Percentiles rank a stretch among this genome's conserved stretches.
These are phyloP conservation scores for Chytridiales sp. DNA, from an alignment of 371 early-diverging fungal species.

Conservation along the genomic window DNA sequence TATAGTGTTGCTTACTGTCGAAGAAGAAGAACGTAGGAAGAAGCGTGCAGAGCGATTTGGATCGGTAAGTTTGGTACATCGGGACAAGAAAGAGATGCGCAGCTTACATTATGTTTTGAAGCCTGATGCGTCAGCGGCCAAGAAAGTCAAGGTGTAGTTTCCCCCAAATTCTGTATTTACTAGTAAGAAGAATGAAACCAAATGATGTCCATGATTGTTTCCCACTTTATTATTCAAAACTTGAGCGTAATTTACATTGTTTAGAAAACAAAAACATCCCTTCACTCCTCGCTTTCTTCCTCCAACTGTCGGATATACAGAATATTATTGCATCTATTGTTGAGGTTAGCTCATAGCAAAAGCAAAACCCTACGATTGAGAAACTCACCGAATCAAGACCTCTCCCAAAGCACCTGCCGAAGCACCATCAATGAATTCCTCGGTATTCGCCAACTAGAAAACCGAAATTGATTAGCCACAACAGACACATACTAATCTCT, in stretches of 20 bases:
- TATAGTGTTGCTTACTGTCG: conserved; percentile 2
- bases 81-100: too few relatives aligned
- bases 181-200: too few relatives aligned
- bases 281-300: conserved; percentile 15
- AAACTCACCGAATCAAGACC: conserved; percentile 78
- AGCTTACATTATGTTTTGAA: too few relatives aligned
- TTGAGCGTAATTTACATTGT: neutral
- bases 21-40: conserved; percentile 10
- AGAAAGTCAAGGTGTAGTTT: too few relatives aligned
- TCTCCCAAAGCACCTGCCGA: conserved; percentile 89
- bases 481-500: neutral
- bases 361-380: neutral
- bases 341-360: neutral
- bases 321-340: conserved; percentile 50
- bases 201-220: too few relatives aligned
- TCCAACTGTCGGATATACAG: conserved; percentile 37
- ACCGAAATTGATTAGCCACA: neutral
- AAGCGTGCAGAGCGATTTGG: conserved; percentile 8
- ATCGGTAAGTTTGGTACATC: too few relatives aligned
- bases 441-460: conserved; percentile 81
- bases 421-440: conserved; percentile 91
- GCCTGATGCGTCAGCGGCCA: too few relatives aligned
- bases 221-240: too few relatives aligned
- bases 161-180: too few relatives aligned
- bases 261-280: neutral